phyloP scores from a whole-genome alignment of 1,284 basidiomycete species.

The Cryptococcus amylolentus region DNA sequence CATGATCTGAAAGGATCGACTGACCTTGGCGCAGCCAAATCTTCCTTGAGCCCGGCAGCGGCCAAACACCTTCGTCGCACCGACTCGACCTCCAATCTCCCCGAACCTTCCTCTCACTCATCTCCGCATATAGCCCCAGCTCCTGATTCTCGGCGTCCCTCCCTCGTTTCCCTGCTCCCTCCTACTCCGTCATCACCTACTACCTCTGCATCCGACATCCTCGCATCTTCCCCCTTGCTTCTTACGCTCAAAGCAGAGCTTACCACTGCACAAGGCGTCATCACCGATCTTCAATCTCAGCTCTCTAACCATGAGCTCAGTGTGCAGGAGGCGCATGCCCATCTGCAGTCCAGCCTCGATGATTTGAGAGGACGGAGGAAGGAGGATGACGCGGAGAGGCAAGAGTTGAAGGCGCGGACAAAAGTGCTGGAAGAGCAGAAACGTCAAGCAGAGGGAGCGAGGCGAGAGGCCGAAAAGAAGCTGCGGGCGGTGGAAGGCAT shows the following conservation, averaged over 20 bases:
- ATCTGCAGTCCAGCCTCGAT: constrained; percentile 69
- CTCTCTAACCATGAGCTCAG: constrained; percentile 64
- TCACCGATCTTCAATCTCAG: constrained; percentile 71
- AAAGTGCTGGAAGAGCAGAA: constrained; percentile 83
- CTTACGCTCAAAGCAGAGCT: constrained; percentile 75
- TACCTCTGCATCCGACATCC: constrained; percentile 26
- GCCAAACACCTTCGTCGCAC: constrained; percentile 18
- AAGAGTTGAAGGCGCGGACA: constrained; percentile 73
- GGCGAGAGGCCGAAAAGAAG: constrained; percentile 82
- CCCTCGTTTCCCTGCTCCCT: constrained; percentile 28
- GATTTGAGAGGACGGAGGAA: constrained; percentile 71
- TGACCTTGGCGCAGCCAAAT: constrained; percentile 11
- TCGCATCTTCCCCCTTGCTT: constrained; percentile 60
- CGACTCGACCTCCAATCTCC: constrained; percentile 31
- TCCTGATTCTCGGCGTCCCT: constrained; percentile 37
- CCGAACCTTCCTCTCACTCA: constrained; percentile 46
- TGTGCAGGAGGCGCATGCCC: constrained; percentile 61
- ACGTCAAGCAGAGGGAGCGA: constrained; percentile 71
- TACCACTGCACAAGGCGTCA: constrained; percentile 60
- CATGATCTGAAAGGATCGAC: constrained; percentile 2
- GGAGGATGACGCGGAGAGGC: constrained; percentile 72
- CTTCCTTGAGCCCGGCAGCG: constrained; percentile 7
- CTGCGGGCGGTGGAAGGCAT: constrained; percentile 65
- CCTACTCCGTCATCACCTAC: constrained; percentile 26
- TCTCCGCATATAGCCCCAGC: constrained; percentile 40